Base-by-base conservation (phyloP, 257 asterid species). In the Vinca minor region DNA sequence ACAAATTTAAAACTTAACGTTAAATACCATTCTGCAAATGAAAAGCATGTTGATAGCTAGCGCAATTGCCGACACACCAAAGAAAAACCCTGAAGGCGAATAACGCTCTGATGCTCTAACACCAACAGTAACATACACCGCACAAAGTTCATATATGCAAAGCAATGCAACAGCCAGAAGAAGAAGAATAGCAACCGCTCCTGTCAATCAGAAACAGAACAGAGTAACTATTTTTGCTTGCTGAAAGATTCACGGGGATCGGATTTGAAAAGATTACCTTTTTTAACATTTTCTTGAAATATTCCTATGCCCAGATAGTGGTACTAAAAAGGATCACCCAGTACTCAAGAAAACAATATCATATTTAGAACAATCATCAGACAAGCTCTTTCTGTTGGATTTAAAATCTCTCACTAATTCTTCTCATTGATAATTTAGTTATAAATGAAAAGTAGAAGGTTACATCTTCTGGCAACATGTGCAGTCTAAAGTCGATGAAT, bases 31-130 rank as follows among this genome's bases (percentile, higher is more conserved):
- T 74, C 99, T 89, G 75, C 99, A 93, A 71, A 93, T 93, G 78
- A 93, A 93, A 73, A 93, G 99, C 97, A 93, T 85, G 78, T 93
- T 93, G 81, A 93, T 89, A 66, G 99, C 99, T 65, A 93, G 80
- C 65, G 96, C 91, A 68, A 89, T 86, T 66, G 97, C 99, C 50
- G 99, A 89, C 74, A 93, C 97, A 48, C 99, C 99, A 80, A 93
- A 93, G 92, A 93, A 93, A 76, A 89, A 93, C 46, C 99, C 99
- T 48, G 99, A 89, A 74, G 99, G 87, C 49, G 99, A 93, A 83
- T 93, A 93, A 63, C 85, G 90, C 73, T 93, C 96, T 1, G 99
- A 93, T 64, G 99, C 97, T 81, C 86, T 89, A 44, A 83, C 84
- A 57, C 99, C 96, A 12, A 90, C 89, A 26, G 97, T 87, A 69